Percentiles rank a stretch among this genome's conserved stretches.
Conservation (phyloP, 306 rosid species). For the Cicer pinnatifidum region DNA sequence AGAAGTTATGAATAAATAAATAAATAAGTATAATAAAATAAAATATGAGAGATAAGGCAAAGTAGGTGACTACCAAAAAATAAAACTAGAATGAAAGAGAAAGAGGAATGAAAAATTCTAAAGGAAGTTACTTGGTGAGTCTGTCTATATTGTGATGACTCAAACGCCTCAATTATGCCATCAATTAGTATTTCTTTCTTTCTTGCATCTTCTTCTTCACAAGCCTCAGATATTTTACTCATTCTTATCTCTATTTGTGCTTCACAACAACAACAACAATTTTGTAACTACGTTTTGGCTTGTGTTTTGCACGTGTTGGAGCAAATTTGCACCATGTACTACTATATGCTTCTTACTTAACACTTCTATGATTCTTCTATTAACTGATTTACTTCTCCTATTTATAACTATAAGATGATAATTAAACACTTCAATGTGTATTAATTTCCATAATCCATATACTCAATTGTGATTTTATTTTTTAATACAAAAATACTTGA, state of each 20-base stretch:
- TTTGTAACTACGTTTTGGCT: constrained; percentile 1
- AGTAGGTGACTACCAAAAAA: constrained; percentile 60
- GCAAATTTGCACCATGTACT: constrained; percentile 24
- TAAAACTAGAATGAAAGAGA: constrained; percentile 42
- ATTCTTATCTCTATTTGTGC: constrained; percentile 21
- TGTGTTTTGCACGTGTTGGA: not conserved
- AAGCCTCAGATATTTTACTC: constrained; percentile 34
- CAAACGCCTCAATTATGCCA: constrained; percentile 44
- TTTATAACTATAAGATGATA: too few species aligned
- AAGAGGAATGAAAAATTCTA: constrained; percentile 52
- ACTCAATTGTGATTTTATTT: not conserved
- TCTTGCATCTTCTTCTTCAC: constrained; percentile 16
- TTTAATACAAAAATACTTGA: not conserved
- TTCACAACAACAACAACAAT: constrained; percentile 8
- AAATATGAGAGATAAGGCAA: constrained; percentile 25
- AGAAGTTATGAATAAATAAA: not conserved
- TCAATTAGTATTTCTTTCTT: constrained; percentile 43
- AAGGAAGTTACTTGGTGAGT: constrained; percentile 50
- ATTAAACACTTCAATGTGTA: too few species aligned
- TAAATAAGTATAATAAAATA: not conserved
- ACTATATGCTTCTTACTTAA: not conserved
- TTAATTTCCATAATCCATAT: too few species aligned
- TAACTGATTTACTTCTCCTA: too few species aligned
- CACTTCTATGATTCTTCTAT: not conserved
- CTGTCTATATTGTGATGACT: constrained; percentile 52